Evolutionary conservation across 768 basidiomycete genomes (phyloP).

Genomic region (Leccinum longicurvipes): DNA sequence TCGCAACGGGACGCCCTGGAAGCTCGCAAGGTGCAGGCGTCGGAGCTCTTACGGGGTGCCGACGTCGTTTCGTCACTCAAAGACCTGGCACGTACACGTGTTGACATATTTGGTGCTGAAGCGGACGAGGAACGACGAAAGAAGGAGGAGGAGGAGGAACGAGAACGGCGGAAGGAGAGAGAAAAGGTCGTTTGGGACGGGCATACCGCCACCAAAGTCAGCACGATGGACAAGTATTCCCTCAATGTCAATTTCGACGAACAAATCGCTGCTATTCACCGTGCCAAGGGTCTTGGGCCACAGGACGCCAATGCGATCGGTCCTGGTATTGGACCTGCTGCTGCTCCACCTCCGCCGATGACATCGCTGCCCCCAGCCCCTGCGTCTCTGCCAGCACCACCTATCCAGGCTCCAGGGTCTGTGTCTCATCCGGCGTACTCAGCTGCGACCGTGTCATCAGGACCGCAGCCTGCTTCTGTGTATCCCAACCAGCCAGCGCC

Average conservation of each 20-base stretch:
- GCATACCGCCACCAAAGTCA: constrained; percentile 90
- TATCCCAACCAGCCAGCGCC: constrained; percentile 57
- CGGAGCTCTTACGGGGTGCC: constrained; percentile 84
- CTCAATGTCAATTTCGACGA: constrained; percentile 94
- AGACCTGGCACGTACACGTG: constrained; percentile 91
- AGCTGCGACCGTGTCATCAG: constrained; percentile 87
- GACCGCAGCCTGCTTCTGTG: constrained; percentile 83
- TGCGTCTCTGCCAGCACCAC: constrained; percentile 70
- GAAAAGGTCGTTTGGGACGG: constrained; percentile 99
- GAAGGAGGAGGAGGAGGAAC: constrained; percentile 83
- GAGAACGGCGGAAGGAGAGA: constrained; percentile 75
- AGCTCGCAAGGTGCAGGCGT: constrained; percentile 84
- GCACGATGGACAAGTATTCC: constrained; percentile 91
- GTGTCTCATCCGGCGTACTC: constrained; percentile 54
- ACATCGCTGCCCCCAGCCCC: constrained; percentile 66
- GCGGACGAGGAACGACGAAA: constrained; percentile 88
- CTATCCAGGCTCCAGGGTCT: constrained; percentile 43
- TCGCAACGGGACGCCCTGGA: constrained; percentile 89
- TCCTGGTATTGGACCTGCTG: constrained; percentile 81
- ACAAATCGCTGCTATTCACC: constrained; percentile 96
- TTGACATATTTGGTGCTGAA: constrained; percentile 95
- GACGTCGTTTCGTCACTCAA: constrained; percentile 93
- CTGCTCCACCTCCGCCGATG: constrained; percentile 61
- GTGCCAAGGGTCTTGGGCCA: constrained; percentile 84
- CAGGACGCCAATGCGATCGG: constrained; percentile 80